Conservation (phyloP, 192 early-diverging fungal species). For the Polychytrium aggregatum region DNA sequence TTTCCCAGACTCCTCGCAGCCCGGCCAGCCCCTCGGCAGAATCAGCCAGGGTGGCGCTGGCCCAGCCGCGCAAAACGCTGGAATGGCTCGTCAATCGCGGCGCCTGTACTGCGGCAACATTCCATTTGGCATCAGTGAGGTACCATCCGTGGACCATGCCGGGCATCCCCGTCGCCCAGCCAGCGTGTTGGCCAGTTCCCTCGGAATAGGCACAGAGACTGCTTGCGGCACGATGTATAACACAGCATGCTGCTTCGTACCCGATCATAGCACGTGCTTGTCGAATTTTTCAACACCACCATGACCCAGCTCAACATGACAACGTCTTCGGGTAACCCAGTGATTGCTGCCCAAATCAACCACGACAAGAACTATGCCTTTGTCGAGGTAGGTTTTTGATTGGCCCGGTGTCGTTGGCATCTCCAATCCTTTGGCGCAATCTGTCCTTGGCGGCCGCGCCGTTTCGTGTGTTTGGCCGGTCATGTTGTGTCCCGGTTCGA, state of each 20-base stretch:
- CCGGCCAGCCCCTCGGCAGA: conserved; percentile 16
- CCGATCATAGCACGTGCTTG: conserved; percentile 41
- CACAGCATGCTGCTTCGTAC: background rate
- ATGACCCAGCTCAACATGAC: conserved; percentile 70
- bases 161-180: background rate
- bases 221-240: background rate
- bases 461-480: too few species aligned
- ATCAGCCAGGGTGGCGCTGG: conserved; percentile 34
- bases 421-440: background rate
- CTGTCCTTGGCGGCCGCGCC: too few species aligned
- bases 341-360: conserved; percentile 27
- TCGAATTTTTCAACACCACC: conserved; percentile 77
- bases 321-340: conserved; percentile 54
- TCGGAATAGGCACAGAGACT: background rate
- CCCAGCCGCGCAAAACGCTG: conserved; percentile 38
- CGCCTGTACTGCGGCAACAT: conserved; percentile 90
- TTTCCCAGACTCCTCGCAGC: conserved; percentile 7
- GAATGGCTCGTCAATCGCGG: conserved; percentile 62
- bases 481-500: too few species aligned
- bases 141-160: conserved; percentile 14
- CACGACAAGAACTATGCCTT: conserved; percentile 94
- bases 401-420: background rate
- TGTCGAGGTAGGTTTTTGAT: conserved; percentile 60
- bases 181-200: background rate
- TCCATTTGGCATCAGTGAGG: conserved; percentile 55